These are phyloP conservation scores for Edaphochlamys debaryana DNA, from an alignment of 139 green algal species.

Conservation along the genomic window DNA sequence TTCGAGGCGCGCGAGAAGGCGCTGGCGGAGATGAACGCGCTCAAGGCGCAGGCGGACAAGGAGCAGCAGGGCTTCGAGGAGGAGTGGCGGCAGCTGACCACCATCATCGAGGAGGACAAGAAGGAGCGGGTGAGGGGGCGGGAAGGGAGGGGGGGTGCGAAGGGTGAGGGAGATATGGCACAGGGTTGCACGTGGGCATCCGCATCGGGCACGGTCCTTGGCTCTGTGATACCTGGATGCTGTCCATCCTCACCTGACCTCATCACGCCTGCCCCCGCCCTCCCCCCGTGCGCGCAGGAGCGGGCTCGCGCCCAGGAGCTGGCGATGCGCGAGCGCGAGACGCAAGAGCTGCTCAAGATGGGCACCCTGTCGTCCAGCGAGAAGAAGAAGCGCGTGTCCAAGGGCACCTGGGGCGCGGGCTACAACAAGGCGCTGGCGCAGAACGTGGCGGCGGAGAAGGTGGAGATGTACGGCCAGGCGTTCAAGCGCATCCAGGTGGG, in stretches of 20 bases:
- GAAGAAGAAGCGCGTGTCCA: constrained; percentile 47
- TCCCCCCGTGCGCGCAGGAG: constrained; percentile 65
- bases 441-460: constrained; percentile 76
- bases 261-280: too few species aligned
- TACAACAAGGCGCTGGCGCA: constrained; percentile 69
- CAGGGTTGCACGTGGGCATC: too few species aligned
- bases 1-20: constrained; percentile 80
- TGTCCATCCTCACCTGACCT: too few species aligned
- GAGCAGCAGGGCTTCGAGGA: constrained; percentile 86
- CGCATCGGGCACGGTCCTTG: too few species aligned
- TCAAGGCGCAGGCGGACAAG: constrained; percentile 85
- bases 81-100: constrained; percentile 86
- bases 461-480: constrained; percentile 79
- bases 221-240: too few species aligned
- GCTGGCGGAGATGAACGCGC: constrained; percentile 73
- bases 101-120: constrained; percentile 88
- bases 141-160: not conserved
- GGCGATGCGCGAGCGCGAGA: constrained; percentile 75
- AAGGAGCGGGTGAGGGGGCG: constrained; percentile 52
- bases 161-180: too few species aligned
- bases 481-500: constrained; percentile 84
- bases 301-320: constrained; percentile 68
- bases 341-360: constrained; percentile 76
- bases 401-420: constrained; percentile 32
- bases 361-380: constrained; percentile 34